Evolutionary conservation across 306 rosid genomes (phyloP), one percentile per base, ranked within the genome.

Genomic region (Myrica gale): DNA sequence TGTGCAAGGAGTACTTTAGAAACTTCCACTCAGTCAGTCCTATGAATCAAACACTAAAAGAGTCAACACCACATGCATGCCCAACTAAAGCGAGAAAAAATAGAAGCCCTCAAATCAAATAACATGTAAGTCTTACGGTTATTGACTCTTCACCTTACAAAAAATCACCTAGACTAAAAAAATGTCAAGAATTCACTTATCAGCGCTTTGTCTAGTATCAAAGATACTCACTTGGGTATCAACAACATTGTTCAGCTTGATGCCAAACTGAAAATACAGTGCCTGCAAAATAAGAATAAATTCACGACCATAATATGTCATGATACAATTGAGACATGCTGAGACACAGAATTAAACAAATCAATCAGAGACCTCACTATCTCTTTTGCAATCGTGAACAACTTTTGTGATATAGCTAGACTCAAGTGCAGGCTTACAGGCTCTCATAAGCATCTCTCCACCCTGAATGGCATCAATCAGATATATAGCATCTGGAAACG

Each of bases 371-470:
- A 23, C 26, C 26, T 23, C 26, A 23, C 26, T 23, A 23, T 23
- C 26, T 23, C 26, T 23, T 23, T 89, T 96, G 92, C 99, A 96
- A 83, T 96, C 99, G 72, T 96, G 99, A 88, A 96, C 91, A 81
- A 92, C 99, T 90, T 96, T 96, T 61, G 91, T 90, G 89, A 96
- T 84, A 85, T 78, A 82, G 82, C 74, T 81, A 81, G 99, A 96
- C 88, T 96, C 99, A 5, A 96, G 98, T 52, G 99, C 99, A 74
- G 91, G 97, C 94, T 96, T 90, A 88, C 99, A 96, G 81, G 97
- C 98, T 82, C 75, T 80, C 45, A 96, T 73, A 80, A 96, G 99
- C 80, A 68, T 77, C 74, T 83, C 85, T 73, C 98, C 99, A 62
- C 99, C 99, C 81, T 87, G 83, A 39, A 86, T 88, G 62, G 93